Base-by-base conservation (phyloP, 192 early-diverging fungal genomes). In the Entomortierella beljakovae region DNA sequence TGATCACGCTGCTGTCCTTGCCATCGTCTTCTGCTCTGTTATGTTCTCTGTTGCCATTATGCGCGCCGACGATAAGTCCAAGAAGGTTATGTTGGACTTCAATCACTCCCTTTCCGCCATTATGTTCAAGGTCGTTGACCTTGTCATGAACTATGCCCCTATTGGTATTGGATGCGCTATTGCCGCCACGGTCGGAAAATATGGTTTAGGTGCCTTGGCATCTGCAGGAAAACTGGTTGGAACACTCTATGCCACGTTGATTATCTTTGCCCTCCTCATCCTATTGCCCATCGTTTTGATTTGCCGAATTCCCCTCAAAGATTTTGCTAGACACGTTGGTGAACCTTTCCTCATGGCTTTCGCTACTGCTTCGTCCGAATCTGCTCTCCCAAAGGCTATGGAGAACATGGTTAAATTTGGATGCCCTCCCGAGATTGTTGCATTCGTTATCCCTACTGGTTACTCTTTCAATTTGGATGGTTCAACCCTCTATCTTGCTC, bases 401-500 rank as follows among this genome's bases (percentile, higher is more conserved):
- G 89, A 93, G 80, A 88, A 87, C 73, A 86, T 94, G 72, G 75
- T 87, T 23, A 81, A 50, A 13, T 90, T 92, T 67, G 92, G 92
- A 7, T 87, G 89, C 59, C 86, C 91, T 35, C 84, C 87, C 22
- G 76, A 87, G 54, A 85, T 94, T 59, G 86, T 85, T 22, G 89
- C 85, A 5, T 92, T 92, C 70, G 90, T 92, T 31, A 84, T 92
- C 51, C 88, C 89, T 4, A 83, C 89, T 18, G 92, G 92, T 11
- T 94, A 94, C 81, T 89, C 89, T 9, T 94, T 94, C 70, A 94
- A 94, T 71, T 73, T 94, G 56, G 92, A 94, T 64, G 92, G 92
- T 3, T 91, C 91, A 9, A 92, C 92, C 32, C 68, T 94, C 33
- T 92, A 93, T 63, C 85, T 93, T n/a, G 83, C 88, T 33, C 63